Conservation (phyloP, 192 early-diverging fungal genomes). For the Coemansia sp. region DNA sequence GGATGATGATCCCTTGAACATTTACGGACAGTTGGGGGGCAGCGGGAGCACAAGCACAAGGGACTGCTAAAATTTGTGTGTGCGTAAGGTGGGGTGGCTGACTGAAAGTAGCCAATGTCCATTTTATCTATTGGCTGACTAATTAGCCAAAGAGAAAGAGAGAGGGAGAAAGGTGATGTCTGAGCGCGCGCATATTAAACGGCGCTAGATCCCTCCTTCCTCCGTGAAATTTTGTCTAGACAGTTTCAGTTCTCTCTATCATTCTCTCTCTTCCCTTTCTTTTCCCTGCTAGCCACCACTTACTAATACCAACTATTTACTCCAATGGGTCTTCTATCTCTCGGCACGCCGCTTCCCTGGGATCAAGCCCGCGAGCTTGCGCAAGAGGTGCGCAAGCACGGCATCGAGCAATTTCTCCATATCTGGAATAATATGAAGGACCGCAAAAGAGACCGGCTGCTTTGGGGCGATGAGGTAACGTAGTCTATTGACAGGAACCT, state of each 20-base stretch:
- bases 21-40: background rate
- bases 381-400: slow-evolving; percentile 86
- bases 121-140: background rate
- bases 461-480: slow-evolving; percentile 97
- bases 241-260: background rate
- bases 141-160: background rate
- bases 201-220: background rate
- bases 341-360: slow-evolving; percentile 98
- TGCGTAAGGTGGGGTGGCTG: background rate
- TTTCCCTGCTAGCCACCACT: background rate
- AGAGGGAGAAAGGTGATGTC: background rate
- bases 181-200: slow-evolving; percentile 1
- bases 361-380: slow-evolving; percentile 83
- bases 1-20: background rate
- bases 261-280: background rate
- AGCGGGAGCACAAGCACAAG: slow-evolving; percentile 1
- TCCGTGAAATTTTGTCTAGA: background rate
- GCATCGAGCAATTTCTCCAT: slow-evolving; percentile 92
- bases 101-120: background rate
- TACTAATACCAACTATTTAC: background rate
- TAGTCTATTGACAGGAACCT: background rate
- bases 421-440: slow-evolving; percentile 85
- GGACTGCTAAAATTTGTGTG: slow-evolving; percentile 3
- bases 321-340: slow-evolving; percentile 88
- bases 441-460: slow-evolving; percentile 75